phyloP scores from a whole-genome alignment of 768 basidiomycete species.

The Hygrocybe coccinea region DNA sequence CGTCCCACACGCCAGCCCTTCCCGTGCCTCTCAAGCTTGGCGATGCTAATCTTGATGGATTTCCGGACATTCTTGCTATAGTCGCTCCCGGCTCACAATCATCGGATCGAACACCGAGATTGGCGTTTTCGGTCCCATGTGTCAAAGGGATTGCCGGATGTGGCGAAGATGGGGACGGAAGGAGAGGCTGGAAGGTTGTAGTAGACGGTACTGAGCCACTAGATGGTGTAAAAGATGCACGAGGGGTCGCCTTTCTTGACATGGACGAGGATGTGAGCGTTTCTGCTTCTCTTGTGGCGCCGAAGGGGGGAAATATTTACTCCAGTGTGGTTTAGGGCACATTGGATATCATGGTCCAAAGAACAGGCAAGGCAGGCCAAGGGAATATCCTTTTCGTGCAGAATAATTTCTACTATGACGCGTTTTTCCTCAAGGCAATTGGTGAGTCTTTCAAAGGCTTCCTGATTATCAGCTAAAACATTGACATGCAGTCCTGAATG shows the following conservation, averaged over 20 bases:
- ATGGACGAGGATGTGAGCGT: constrained; percentile 88
- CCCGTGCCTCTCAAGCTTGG: constrained; percentile 80
- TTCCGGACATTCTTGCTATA: constrained; percentile 77
- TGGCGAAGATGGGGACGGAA: constrained; percentile 40
- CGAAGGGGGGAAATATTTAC: background rate
- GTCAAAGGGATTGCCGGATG: constrained; percentile 54
- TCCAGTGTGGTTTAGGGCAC: constrained; percentile 53
- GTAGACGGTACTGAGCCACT: constrained; percentile 56
- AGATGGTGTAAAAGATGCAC: constrained; percentile 68
- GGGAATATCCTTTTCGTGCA: constrained; percentile 78
- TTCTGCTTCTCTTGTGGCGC: background rate
- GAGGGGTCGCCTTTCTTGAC: constrained; percentile 77
- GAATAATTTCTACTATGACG: constrained; percentile 98
- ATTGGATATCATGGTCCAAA: constrained; percentile 87
- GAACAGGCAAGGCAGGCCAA: constrained; percentile 60
- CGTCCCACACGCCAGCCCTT: constrained; percentile 56
- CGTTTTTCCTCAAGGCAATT: constrained; percentile 96
- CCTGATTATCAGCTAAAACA: constrained; percentile 3
- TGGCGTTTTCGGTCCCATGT: constrained; percentile 65
- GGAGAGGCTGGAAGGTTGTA: constrained; percentile 61
- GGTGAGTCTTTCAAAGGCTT: constrained; percentile 45
- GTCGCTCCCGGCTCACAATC: constrained; percentile 35
- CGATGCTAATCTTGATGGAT: constrained; percentile 91
- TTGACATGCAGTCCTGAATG: constrained; percentile 68
- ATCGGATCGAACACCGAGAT: constrained; percentile 48